phyloP scores from a whole-genome alignment of 2,329 filamentous ascomycete genomes.

The Sphaerulina vaccinii region DNA sequence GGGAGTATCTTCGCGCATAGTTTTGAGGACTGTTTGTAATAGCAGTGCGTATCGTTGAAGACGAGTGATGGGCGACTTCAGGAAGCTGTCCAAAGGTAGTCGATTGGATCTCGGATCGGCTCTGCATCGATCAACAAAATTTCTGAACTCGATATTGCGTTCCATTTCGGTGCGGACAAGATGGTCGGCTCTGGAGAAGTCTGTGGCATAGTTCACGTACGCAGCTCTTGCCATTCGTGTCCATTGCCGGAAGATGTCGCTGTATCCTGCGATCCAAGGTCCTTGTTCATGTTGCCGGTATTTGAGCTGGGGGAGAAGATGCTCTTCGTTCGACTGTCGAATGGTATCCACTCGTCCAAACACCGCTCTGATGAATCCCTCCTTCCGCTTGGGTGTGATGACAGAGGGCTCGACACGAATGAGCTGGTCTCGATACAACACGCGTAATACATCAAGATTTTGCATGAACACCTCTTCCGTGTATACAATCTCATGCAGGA shows the following conservation, averaged over 20 bases:
- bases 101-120: constrained; percentile 77
- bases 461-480: constrained; percentile 90
- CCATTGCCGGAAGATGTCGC: constrained; percentile 97
- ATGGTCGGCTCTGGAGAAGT: constrained; percentile 80
- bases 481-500: constrained; percentile 90
- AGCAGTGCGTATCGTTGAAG: constrained; percentile 87
- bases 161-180: constrained; percentile 80
- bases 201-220: constrained; percentile 88
- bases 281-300: constrained; percentile 97
- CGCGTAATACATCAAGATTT: constrained; percentile 79
- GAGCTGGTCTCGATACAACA: constrained; percentile 82
- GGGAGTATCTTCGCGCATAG: constrained; percentile 78
- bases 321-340: constrained; percentile 87
- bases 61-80: constrained; percentile 89
- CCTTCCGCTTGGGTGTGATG: constrained; percentile 72
- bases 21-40: constrained; percentile 77
- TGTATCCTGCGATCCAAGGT: constrained; percentile 90
- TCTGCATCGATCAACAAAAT: constrained; percentile 78
- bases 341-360: constrained; percentile 91
- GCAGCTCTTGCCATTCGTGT: constrained; percentile 86
- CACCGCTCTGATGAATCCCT: constrained; percentile 77
- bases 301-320: constrained; percentile 87
- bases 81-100: constrained; percentile 88
- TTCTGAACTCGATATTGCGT: constrained; percentile 79
- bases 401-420: constrained; percentile 71